A percentile compares a stretch with the other conserved stretches of the same genome.
These are phyloP conservation scores for Pneumocystis canis DNA, from an alignment of 1,139 yeast species.

Conservation along the genomic window DNA sequence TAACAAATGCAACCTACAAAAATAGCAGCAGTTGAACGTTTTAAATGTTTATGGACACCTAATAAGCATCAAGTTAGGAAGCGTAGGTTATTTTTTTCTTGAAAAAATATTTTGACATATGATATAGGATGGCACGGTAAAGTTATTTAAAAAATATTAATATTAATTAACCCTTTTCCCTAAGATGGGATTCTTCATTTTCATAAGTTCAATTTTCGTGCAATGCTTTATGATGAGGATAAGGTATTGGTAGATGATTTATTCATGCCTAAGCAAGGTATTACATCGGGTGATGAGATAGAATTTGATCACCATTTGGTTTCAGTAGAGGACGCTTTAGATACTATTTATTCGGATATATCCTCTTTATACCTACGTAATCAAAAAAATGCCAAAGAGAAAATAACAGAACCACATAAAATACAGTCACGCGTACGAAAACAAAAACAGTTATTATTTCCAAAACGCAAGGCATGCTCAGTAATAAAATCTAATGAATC, in stretches of 20 bases:
- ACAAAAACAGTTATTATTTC: neutral
- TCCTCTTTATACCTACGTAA: neutral
- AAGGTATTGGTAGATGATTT: constrained; percentile 29
- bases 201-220: constrained; percentile 36
- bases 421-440: neutral
- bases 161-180: constrained; percentile 3
- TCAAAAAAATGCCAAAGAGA: neutral
- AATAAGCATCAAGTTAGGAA: neutral
- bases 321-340: constrained; percentile 13
- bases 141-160: neutral
- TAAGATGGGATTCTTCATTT: constrained; percentile 37
- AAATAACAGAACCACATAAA: neutral
- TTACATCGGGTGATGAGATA: constrained; percentile 17
- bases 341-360: neutral
- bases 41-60: neutral
- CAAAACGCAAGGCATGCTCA: neutral
- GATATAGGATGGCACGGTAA: neutral
- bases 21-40: neutral
- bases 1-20: neutral
- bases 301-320: constrained; percentile 19
- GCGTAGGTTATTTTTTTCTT: neutral
- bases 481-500: neutral
- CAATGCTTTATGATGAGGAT: constrained; percentile 32
- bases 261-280: constrained; percentile 18
- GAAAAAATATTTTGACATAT: neutral